These are phyloP conservation scores for Vitis hybrid DNA, from an alignment of 177 flowering plant genomes.

Conservation along the genomic window DNA sequence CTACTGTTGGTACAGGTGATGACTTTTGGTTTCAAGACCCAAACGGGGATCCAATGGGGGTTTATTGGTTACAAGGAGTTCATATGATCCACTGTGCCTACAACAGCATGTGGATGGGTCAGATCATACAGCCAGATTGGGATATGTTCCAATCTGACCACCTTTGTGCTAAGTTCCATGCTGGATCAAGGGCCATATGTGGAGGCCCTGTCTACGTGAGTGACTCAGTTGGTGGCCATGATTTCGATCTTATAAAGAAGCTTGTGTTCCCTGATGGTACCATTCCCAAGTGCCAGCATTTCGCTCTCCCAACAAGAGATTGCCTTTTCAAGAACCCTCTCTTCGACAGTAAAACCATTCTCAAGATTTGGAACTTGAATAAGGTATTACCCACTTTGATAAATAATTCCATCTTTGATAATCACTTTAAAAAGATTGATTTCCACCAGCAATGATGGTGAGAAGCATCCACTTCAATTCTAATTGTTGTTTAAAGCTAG, in stretches of 20 bases:
- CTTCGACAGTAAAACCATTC: conserved; percentile 58
- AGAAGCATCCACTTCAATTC: not conserved
- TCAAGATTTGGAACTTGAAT: conserved; percentile 88
- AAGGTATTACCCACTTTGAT: conserved; percentile 41
- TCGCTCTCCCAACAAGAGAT: conserved; percentile 81
- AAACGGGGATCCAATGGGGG: conserved; percentile 86
- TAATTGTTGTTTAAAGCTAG: no score
- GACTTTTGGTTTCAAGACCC: conserved; percentile 98
- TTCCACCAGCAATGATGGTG: not conserved
- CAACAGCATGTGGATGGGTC: conserved; percentile 96
- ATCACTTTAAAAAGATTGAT: no score
- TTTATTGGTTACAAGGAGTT: conserved; percentile 89
- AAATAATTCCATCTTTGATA: no score
- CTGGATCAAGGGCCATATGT: conserved; percentile 85
- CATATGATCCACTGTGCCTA: conserved; percentile 93
- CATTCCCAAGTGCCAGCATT: conserved; percentile 71
- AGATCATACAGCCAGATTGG: conserved; percentile 90
- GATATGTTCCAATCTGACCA: conserved; percentile 96
- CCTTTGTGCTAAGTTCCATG: conserved; percentile 70
- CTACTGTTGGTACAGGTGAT: conserved; percentile 52
- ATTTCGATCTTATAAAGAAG: conserved; percentile 70
- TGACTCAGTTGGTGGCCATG: conserved; percentile 72
- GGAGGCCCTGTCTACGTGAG: conserved; percentile 87
- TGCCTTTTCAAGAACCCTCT: conserved; percentile 84
- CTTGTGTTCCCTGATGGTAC: conserved; percentile 83